A percentile compares a stretch with the other conserved stretches of the same genome.
Evolutionary conservation across 164 flowering plant genomes (phyloP).

Genomic region (Warburgia ugandensis): DNA sequence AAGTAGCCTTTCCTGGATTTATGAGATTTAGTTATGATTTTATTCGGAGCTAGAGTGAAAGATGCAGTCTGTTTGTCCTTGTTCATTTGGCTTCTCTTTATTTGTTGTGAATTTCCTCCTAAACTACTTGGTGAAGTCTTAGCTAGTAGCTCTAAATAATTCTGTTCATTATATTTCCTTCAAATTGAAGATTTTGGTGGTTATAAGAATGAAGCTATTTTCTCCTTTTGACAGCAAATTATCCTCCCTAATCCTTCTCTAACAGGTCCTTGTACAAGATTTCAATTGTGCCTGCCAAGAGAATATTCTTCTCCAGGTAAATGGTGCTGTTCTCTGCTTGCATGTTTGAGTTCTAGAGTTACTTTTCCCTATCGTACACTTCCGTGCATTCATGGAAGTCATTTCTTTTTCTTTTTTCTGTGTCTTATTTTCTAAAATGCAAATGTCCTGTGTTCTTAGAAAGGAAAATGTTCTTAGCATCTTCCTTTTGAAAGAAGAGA

Average conservation of each 20-base stretch:
- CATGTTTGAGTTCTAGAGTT: not conserved
- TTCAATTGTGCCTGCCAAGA: constrained; percentile 94
- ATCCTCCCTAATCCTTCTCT: not conserved
- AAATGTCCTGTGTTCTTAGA: no score
- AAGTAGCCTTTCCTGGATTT: no score
- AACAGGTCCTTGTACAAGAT: constrained; percentile 78
- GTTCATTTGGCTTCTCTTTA: not conserved
- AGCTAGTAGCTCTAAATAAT: not conserved
- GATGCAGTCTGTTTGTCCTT: not conserved
- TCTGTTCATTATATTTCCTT: not conserved
- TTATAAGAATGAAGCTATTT: no score
- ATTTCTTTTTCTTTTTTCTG: not conserved
- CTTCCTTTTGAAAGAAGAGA: no score
- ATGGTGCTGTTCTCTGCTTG: not conserved
- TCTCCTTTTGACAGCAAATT: no score
- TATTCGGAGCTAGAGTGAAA: no score
- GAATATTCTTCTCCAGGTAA: constrained; percentile 87
- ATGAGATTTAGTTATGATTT: no score
- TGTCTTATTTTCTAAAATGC: not conserved
- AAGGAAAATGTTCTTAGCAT: no score
- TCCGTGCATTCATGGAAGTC: not conserved
- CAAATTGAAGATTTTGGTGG: not conserved
- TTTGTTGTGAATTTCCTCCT: not conserved
- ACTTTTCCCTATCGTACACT: not conserved
- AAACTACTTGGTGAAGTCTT: not conserved